These are phyloP conservation scores for Phanerochaete sordida DNA, from an alignment of 768 basidiomycete genomes.

Conservation along the genomic window DNA sequence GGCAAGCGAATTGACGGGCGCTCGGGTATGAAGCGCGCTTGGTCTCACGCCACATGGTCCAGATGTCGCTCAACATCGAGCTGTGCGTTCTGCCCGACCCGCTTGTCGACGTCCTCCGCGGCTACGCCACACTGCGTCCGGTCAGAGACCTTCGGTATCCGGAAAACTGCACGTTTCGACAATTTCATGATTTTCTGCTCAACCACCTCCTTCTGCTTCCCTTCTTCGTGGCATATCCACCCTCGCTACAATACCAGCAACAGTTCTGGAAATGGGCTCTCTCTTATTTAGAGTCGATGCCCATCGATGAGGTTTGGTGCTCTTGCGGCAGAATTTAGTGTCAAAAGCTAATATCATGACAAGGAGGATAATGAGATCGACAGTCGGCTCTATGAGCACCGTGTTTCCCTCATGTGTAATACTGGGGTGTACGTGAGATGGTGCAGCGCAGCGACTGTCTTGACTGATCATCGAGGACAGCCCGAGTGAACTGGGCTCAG, in stretches of 20 bases:
- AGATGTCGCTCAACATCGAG: neutral
- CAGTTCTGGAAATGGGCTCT: conserved; percentile 77
- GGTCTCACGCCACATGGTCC: neutral
- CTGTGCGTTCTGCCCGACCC: neutral
- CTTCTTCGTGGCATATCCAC: conserved; percentile 58
- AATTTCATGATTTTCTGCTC: conserved; percentile 56
- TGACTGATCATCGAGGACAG: conserved; percentile 20
- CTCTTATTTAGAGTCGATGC: conserved; percentile 44
- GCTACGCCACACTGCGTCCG: conserved; percentile 50
- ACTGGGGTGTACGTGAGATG: neutral
- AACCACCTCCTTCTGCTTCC: conserved; percentile 44
- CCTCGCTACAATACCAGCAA: conserved; percentile 58
- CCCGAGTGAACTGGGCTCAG: conserved; percentile 22
- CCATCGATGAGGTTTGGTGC: conserved; percentile 42
- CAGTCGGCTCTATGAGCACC: conserved; percentile 59
- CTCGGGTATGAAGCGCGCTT: neutral
- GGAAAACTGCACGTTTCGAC: conserved; percentile 28
- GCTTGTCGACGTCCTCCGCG: conserved; percentile 44
- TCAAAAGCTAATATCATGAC: conserved; percentile 9
- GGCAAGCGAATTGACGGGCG: conserved; percentile 15
- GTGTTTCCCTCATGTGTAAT: conserved; percentile 42
- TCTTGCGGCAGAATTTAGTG: neutral
- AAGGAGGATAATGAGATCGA: conserved; percentile 60
- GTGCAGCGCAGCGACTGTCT: neutral
- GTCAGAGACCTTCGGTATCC: conserved; percentile 43